Percentiles rank a stretch among this genome's conserved stretches.
phyloP scores from a whole-genome alignment of 306 rosid species.

The Lathyrus oleraceus region DNA sequence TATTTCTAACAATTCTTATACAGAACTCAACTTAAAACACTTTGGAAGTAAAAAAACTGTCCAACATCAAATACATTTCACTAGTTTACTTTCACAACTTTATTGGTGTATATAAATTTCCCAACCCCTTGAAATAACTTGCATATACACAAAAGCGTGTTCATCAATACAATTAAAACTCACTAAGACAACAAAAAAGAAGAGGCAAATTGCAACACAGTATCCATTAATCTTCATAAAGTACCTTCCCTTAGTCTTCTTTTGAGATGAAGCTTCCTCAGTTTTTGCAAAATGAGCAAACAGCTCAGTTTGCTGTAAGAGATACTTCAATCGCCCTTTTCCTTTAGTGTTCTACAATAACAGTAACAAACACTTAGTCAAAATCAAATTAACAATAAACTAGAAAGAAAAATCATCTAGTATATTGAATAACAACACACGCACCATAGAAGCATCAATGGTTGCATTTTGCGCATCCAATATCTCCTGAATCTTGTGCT shows the following conservation, averaged over 20 bases:
- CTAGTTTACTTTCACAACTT: not conserved
- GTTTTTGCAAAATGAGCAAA: slow-evolving; percentile 98
- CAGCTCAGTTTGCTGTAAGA: slow-evolving; percentile 91
- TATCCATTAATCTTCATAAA: slow-evolving; percentile 7
- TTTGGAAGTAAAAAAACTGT: not conserved
- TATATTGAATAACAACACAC: slow-evolving; percentile 26
- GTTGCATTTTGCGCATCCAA: slow-evolving; percentile 81
- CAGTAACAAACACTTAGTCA: not conserved
- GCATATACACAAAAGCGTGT: not conserved
- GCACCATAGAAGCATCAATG: slow-evolving; percentile 91
- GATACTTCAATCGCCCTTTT: slow-evolving; percentile 91
- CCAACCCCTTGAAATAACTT: not conserved
- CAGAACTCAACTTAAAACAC: not conserved
- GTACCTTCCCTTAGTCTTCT: slow-evolving; percentile 83
- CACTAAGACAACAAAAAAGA: not conserved
- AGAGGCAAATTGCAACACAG: not conserved
- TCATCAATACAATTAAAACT: not conserved
- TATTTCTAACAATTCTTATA: not conserved
- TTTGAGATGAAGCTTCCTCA: slow-evolving; percentile 69
- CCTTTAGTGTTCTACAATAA: slow-evolving; percentile 74
- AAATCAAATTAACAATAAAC: not conserved
- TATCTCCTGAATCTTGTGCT: slow-evolving; percentile 88
- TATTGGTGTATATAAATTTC: not conserved
- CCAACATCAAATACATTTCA: not conserved
- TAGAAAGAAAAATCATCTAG: not conserved